Evolutionary conservation across 495 filamentous ascomycete species (phyloP), one percentile per base, ranked within the genome.

Genomic region (Entonaema liquescens): DNA sequence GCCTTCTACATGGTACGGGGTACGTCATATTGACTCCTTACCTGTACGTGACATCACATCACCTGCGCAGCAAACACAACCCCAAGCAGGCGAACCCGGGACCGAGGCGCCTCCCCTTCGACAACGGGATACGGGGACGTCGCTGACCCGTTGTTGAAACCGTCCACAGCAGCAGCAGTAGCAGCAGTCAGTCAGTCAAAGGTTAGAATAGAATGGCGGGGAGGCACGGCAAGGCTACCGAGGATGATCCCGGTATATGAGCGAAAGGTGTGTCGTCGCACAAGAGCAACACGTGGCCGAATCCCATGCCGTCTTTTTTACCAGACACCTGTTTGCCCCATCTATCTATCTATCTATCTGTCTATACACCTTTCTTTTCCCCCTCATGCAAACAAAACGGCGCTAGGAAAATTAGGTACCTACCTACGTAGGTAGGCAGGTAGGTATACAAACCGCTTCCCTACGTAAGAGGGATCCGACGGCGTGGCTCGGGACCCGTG

Each of bases 161-260:
- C 31, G 6, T 33, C 31, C 31, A 6, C 31, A 33, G 31, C 5
- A 33, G 5, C 31, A 2, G 31, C 31, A n/a, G n/a, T n/a, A n/a
- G n/a, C n/a, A n/a, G n/a, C n/a, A n/a, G n/a, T n/a, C n/a, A n/a
- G n/a, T n/a, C n/a, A n/a, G n/a, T n/a, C 5, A 33, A 33, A 33
- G 31, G 31, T 33, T 7, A 33, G 1, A 9, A 33, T 7, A 33
- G 31, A 33, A 33, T 7, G 31, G 19, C 42, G 21, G 21, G 42
- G 17, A 47, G n/a, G 19, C 42, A 12, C 42, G 42, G 42, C 42
- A 12, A 19, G 42, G 42, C 17, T 21, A 52, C 58, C 68, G 68
- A 71, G 62, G 62, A 71, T 71, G 40, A 71, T 71, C 68, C 68
- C 38, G 26, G 68, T 57, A 62, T 62, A 66, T 44, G 38, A 40